Base-by-base conservation (phyloP, 2,329 filamentous ascomycete genomes). In the Mollisiaceae sp. region DNA sequence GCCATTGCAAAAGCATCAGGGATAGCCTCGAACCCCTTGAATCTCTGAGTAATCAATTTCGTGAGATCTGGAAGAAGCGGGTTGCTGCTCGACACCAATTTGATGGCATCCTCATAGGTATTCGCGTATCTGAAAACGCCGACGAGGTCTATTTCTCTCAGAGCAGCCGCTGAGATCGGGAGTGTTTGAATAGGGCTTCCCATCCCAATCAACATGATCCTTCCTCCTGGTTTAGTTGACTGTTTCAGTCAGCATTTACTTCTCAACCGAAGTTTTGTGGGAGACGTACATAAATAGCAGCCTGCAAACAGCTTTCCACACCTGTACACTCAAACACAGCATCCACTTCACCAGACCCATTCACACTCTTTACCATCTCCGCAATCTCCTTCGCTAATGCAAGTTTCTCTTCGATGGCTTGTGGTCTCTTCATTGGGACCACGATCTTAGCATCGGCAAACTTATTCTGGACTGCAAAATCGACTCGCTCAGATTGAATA, bases 21-120 rank as follows among this genome's bases (percentile, higher is more conserved):
- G 0, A 94, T 93, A 75, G 95, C 89, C 79, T 97, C 94, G 54
- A 98, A 82, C 68, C 85, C 83, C 52, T 72, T 72, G 80, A 91
- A 97, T 24, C 92, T 85, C 81, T 98, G 94, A 57, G 94, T 97
- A 45, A 97, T 92, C 65, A 99, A 81, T 78, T 86, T 91, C 68
- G 84, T 85, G 73, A 98, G 80, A 77, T 96, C 88, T 71, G 97
- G 86, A 2, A 97, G 71, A 15, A 73, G 59, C 6, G 73, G 69
- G 27, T 75, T 87, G 0, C 91, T 91, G 77, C 90, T 93, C 81
- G 92, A 87, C 32, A 98, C 85, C 69, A 98, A 82, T 59, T 93
- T 86, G 71, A 98, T 97, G 43, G 95, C 95, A 68, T 93, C 88
- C 36, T 93, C 93, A 91, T 94, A 98, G 12, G 92, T 97, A 82